A percentile compares a stretch with the other conserved stretches of the same genome.
phyloP scores from a whole-genome alignment of 345 rosid species.

The Chamaenerion angustifolium region DNA sequence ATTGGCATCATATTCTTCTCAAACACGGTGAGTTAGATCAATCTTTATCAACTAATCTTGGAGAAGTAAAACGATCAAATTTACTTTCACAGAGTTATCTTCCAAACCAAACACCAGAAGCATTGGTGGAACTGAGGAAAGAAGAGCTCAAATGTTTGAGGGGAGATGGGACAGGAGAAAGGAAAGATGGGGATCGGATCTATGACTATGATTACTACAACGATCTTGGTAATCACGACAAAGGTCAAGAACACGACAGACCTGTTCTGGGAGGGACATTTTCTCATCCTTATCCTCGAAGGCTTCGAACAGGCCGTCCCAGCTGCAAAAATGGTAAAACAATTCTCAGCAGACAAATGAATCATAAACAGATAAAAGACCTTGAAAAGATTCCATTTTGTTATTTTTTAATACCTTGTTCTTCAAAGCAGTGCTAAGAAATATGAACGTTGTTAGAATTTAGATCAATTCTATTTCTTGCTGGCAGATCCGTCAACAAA shows the following conservation, averaged over 20 bases:
- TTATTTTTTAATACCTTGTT: too few relatives aligned
- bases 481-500: slow-evolving; percentile 16
- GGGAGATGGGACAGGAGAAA: slow-evolving; percentile 27
- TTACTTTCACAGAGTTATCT: slow-evolving; percentile 27
- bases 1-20: slow-evolving; percentile 38
- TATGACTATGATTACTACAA: slow-evolving; percentile 45
- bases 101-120: slow-evolving; percentile 31
- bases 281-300: slow-evolving; percentile 41
- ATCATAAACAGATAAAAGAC: too few relatives aligned
- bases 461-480: slow-evolving; percentile 3
- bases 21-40: slow-evolving; percentile 19
- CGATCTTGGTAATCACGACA: slow-evolving; percentile 37
- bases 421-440: too few relatives aligned
- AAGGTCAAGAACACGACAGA: slow-evolving; percentile 19
- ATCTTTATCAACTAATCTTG: neutral
- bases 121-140: slow-evolving; percentile 23
- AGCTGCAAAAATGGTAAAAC: slow-evolving; percentile 18
- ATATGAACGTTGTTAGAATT: too few relatives aligned
- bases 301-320: slow-evolving; percentile 31
- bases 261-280: slow-evolving; percentile 36
- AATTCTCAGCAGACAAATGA: too few relatives aligned
- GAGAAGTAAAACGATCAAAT: neutral
- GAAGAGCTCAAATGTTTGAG: slow-evolving; percentile 34
- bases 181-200: slow-evolving; percentile 40
- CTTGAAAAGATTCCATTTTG: too few relatives aligned